These are phyloP conservation scores for Kwoniella dendrophila DNA, from an alignment of 768 basidiomycete genomes.

Conservation along the genomic window DNA sequence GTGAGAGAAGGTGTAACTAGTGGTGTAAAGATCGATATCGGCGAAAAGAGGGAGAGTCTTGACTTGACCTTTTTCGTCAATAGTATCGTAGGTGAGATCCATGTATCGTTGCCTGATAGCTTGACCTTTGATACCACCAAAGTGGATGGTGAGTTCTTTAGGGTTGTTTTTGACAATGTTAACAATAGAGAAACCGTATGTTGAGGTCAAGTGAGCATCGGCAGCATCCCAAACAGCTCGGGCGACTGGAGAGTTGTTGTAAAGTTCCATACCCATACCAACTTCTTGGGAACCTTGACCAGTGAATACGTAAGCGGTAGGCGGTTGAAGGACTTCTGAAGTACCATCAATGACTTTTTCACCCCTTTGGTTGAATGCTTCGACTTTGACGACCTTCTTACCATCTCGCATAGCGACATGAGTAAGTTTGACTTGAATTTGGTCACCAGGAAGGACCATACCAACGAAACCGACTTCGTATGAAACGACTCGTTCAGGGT, in stretches of 20 bases:
- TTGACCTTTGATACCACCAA: conserved; percentile 98
- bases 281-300: conserved; percentile 97
- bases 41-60: conserved; percentile 95
- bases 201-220: conserved; percentile 86
- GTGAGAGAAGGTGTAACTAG: conserved; percentile 97
- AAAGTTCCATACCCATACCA: conserved; percentile 99
- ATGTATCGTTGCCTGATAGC: conserved; percentile 98
- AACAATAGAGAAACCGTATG: conserved; percentile 97
- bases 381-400: conserved; percentile 85
- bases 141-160: conserved; percentile 96
- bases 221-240: conserved; percentile 97
- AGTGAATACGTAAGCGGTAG: conserved; percentile 94
- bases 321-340: conserved; percentile 88
- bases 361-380: conserved; percentile 78
- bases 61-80: conserved; percentile 93
- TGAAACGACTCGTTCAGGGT: conserved; percentile 85
- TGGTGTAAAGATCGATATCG: conserved; percentile 91
- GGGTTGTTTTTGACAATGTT: conserved; percentile 99
- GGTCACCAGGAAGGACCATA: conserved; percentile 91
- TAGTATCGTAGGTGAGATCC: conserved; percentile 97
- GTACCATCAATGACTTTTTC: conserved; percentile 91
- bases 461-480: conserved; percentile 96
- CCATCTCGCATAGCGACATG: conserved; percentile 91
- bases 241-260: conserved; percentile 87
- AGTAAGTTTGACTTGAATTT: conserved; percentile 79